Evolutionary conservation across 179 eudicot genomes (phyloP).

Genomic region (Beta macrorhiza): DNA sequence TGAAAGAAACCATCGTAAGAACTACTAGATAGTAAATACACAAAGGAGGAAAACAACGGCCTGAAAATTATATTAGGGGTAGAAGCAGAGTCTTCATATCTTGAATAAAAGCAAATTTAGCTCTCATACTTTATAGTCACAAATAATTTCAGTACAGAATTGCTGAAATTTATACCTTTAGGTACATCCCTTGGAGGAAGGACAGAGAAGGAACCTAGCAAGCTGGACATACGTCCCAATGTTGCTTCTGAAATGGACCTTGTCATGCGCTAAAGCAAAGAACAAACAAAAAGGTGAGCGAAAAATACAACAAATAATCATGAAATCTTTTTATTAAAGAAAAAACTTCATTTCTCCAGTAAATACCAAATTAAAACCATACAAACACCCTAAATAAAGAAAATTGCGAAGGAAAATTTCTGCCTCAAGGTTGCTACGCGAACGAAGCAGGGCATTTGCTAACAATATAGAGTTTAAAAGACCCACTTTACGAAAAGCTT

Average conservation of each 20-base stretch:
- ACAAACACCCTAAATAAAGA: not conserved
- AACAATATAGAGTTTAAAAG: not conserved
- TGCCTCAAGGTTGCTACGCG: not conserved
- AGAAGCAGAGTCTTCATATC: not conserved
- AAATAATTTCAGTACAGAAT: no score
- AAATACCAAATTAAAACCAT: not conserved
- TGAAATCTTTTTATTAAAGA: not conserved
- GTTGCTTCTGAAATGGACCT: conserved; percentile 77
- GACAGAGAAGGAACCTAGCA: conserved; percentile 66
- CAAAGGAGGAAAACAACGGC: not conserved
- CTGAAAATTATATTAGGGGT: not conserved
- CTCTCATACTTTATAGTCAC: not conserved
- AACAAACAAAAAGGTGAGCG: conserved; percentile 8
- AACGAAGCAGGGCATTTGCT: not conserved
- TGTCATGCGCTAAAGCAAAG: conserved; percentile 33
- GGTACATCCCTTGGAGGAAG: conserved; percentile 51
- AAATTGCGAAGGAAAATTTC: not conserved
- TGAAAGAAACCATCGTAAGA: conserved; percentile 32
- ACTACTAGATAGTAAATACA: not conserved
- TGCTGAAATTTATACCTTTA: conserved; percentile 46
- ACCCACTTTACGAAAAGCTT: not conserved
- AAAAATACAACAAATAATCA: not conserved
- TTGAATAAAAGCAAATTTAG: not conserved
- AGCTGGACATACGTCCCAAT: conserved; percentile 67
- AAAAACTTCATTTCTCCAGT: not conserved